Conservation (phyloP, 177 flowering plant species). For the Vitis hybrid region DNA sequence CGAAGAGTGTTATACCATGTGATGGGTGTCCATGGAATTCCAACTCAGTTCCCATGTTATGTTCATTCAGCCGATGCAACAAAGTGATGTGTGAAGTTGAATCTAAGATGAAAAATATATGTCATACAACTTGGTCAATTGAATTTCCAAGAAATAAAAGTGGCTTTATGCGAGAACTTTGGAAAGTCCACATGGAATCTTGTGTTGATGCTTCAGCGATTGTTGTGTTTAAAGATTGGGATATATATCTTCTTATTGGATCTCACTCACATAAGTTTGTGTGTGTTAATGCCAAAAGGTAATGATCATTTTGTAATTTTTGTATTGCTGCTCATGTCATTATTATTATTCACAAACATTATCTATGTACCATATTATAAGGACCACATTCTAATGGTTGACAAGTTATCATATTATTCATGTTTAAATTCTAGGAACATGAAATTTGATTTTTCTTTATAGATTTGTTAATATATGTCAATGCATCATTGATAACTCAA, state of each 20-base stretch:
- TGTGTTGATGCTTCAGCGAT: slow-evolving; percentile 96
- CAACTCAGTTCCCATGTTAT: slow-evolving; percentile 17
- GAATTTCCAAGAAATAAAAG: slow-evolving; percentile 32
- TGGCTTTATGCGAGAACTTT: slow-evolving; percentile 46
- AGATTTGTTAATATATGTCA: neutral
- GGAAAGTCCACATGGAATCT: slow-evolving; percentile 78
- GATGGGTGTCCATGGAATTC: slow-evolving; percentile 34
- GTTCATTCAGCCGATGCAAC: slow-evolving; percentile 77
- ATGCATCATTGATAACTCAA: neutral
- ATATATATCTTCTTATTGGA: slow-evolving; percentile 65
- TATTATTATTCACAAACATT: neutral
- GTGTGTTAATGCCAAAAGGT: slow-evolving; percentile 75
- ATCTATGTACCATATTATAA: neutral
- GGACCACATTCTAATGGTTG: neutral
- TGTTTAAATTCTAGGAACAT: neutral
- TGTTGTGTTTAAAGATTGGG: slow-evolving; percentile 47
- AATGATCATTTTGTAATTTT: slow-evolving; percentile 11
- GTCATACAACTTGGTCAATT: slow-evolving; percentile 28
- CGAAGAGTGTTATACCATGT: slow-evolving; percentile 7
- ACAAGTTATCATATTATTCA: neutral
- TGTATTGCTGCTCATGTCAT: neutral
- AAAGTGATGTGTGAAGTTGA: slow-evolving; percentile 40
- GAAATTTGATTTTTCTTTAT: neutral
- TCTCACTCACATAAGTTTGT: slow-evolving; percentile 77
- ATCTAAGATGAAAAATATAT: slow-evolving; percentile 15